These are phyloP conservation scores for Ogataea pignaliae DNA, from an alignment of 805 yeast genomes.

Conservation along the genomic window DNA sequence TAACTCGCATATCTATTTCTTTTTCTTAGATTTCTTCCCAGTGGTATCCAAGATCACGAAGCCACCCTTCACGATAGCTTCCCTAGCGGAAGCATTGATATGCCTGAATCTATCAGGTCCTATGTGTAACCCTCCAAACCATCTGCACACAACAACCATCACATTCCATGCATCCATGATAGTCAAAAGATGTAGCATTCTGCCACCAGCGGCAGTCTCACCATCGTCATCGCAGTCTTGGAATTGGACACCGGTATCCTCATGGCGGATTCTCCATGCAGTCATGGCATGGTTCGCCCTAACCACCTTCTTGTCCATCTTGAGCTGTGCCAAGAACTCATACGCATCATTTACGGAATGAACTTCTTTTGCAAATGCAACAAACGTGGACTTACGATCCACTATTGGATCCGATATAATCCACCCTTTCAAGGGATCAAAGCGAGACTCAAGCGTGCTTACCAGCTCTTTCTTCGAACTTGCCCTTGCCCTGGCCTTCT, in stretches of 20 bases:
- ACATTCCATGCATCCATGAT: conserved; percentile 78
- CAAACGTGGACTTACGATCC: conserved; percentile 83
- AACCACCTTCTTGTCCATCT: conserved; percentile 60
- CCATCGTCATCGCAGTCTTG: conserved; percentile 98
- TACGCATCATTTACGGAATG: conserved; percentile 65
- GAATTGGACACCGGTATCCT: conserved; percentile 45
- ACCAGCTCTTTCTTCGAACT: conserved; percentile 1
- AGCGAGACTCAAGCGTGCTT: conserved; percentile 2
- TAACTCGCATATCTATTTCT: conserved; percentile 13
- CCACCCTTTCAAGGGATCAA: conserved; percentile 70
- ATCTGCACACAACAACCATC: conserved; percentile 80
- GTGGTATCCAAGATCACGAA: conserved; percentile 30
- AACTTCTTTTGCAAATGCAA: conserved; percentile 67
- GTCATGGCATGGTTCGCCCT: conserved; percentile 77
- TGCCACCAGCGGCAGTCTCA: conserved; percentile 91
- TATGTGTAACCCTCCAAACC: conserved; percentile 89
- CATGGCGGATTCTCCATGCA: conserved; percentile 74
- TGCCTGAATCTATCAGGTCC: conserved; percentile 96
- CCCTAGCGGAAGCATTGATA: conserved; percentile 83
- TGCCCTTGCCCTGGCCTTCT: conserved; percentile 20
- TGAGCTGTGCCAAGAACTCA: conserved; percentile 44
- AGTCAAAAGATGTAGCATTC: conserved; percentile 73
- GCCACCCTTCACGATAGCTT: conserved; percentile 68
- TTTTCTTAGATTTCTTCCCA: conserved; percentile 29
- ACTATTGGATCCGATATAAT: conserved; percentile 64